phyloP scores from a whole-genome alignment of 2,329 filamentous ascomycete genomes.

The Westerdykella aurantiaca region DNA sequence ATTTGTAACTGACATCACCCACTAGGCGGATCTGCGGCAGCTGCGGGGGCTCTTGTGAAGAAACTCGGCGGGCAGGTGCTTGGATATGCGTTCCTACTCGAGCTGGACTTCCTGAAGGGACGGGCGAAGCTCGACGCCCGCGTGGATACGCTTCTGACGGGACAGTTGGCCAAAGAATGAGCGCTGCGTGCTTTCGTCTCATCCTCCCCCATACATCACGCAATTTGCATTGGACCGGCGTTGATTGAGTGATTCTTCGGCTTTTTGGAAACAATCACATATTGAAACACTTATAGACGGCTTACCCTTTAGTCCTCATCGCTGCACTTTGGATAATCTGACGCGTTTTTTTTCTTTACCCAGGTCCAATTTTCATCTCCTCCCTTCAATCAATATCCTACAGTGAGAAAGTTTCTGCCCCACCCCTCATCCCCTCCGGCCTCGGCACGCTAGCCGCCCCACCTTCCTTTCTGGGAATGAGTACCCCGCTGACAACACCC shows the following conservation, averaged over 20 bases:
- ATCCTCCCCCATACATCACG: slow-evolving; percentile 7
- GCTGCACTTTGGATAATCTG: too few species aligned
- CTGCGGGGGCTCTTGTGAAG: slow-evolving; percentile 78
- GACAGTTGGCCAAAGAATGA: slow-evolving; percentile 42
- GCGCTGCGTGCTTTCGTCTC: slow-evolving; percentile 1
- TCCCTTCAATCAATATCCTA: not conserved
- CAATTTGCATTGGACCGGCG: slow-evolving; percentile 18
- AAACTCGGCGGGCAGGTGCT: slow-evolving; percentile 80
- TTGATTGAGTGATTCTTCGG: slow-evolving; percentile 6
- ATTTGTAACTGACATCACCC: slow-evolving; percentile 5
- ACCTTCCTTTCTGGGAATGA: slow-evolving; percentile 2
- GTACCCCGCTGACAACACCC: too few species aligned
- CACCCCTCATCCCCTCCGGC: not conserved
- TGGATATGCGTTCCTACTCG: slow-evolving; percentile 91
- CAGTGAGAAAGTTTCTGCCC: not conserved
- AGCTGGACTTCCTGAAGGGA: slow-evolving; percentile 89
- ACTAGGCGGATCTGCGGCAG: slow-evolving; percentile 81
- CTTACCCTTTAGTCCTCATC: too few species aligned
- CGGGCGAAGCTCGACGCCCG: slow-evolving; percentile 82
- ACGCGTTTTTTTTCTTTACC: too few species aligned
- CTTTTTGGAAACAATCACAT: not conserved
- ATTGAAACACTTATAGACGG: not conserved
- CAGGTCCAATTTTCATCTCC: too few species aligned
- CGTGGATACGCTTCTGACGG: slow-evolving; percentile 73
- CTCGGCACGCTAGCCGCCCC: slow-evolving; percentile 1